Percentiles rank a stretch among this genome's conserved stretches.
phyloP scores from a whole-genome alignment of 2,329 filamentous ascomycete genomes.

The Colletotrichum neosansevieriae region DNA sequence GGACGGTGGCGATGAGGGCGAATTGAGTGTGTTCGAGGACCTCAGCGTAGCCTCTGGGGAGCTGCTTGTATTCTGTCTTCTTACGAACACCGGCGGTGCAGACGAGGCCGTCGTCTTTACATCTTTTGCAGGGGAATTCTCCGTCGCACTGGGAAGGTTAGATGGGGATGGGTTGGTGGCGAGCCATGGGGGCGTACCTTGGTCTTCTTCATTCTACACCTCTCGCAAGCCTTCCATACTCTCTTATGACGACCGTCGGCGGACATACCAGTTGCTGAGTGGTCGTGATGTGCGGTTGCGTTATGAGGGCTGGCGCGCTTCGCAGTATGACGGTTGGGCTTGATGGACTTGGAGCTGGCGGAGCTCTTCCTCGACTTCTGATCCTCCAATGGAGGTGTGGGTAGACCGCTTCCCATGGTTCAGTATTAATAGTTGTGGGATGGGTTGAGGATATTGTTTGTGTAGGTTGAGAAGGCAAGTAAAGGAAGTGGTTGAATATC shows the following conservation, averaged over 20 bases:
- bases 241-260: slow-evolving; percentile 70
- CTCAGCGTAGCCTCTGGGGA: slow-evolving; percentile 73
- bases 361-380: slow-evolving; percentile 56
- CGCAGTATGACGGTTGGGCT: slow-evolving; percentile 62
- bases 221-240: slow-evolving; percentile 75
- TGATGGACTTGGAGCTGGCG: slow-evolving; percentile 59
- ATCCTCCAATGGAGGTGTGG: slow-evolving; percentile 66
- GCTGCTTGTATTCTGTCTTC: slow-evolving; percentile 77
- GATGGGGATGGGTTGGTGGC: neutral
- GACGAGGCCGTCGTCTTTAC: slow-evolving; percentile 73
- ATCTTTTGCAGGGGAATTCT: slow-evolving; percentile 75
- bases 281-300: slow-evolving; percentile 53
- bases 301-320: slow-evolving; percentile 62
- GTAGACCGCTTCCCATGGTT: slow-evolving; percentile 64
- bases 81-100: slow-evolving; percentile 73
- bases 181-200: slow-evolving; percentile 60
- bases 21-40: slow-evolving; percentile 75
- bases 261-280: slow-evolving; percentile 52
- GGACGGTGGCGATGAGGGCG: slow-evolving; percentile 72
- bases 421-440: slow-evolving; percentile 15
- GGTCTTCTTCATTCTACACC: slow-evolving; percentile 78
- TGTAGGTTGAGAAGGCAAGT: slow-evolving; percentile 1
- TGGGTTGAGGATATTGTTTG: neutral
- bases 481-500: neutral
- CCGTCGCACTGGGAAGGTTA: slow-evolving; percentile 66